Conservation (phyloP, 2,329 filamentous ascomycete genomes). For the Pseudopyrenochaeta lycopersici region DNA sequence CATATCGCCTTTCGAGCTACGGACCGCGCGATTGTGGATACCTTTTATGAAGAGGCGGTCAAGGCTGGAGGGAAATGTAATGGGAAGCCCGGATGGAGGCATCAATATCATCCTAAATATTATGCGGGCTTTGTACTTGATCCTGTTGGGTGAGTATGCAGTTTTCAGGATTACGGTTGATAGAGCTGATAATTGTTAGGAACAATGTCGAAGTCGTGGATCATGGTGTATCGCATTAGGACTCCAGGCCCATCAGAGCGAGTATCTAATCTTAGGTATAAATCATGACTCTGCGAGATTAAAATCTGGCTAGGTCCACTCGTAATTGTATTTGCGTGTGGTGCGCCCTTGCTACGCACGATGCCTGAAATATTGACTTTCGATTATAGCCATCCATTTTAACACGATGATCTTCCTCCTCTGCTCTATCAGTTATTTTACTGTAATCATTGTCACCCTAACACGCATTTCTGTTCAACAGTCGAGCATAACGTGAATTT, state of each 20-base stretch:
- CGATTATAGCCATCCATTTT: no score
- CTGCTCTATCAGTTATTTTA: no score
- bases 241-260: neutral
- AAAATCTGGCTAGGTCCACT: no score
- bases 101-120: constrained; percentile 36
- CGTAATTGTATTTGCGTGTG: no score
- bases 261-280: neutral
- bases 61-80: constrained; percentile 37
- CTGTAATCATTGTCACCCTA: no score
- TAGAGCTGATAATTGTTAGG: constrained; percentile 9
- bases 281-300: no score
- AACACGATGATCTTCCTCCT: no score
- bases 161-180: neutral
- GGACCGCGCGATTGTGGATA: constrained; percentile 23
- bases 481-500: neutral
- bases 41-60: constrained; percentile 30
- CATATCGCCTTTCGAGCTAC: constrained; percentile 33
- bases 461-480: no score
- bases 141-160: constrained; percentile 31
- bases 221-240: constrained; percentile 15
- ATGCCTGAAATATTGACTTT: no score
- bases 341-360: no score
- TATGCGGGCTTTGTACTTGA: constrained; percentile 39
- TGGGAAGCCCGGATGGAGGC: constrained; percentile 32
- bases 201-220: constrained; percentile 35